Evolutionary conservation across 768 basidiomycete species (phyloP), one percentile per base, ranked within the genome.

Genomic region (Kwoniella europaea): DNA sequence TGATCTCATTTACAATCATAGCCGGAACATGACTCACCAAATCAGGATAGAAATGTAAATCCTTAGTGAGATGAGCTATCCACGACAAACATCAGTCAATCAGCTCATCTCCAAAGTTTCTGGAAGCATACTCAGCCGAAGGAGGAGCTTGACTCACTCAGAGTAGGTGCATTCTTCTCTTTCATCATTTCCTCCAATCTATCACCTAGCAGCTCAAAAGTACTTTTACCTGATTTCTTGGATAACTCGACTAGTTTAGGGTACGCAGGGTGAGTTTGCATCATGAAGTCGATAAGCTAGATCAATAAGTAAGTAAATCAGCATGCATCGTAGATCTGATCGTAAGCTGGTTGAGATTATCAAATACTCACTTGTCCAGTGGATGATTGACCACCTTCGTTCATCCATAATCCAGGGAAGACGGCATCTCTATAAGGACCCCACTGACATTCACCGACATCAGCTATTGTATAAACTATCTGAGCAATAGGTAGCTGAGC

Each of bases 361-460:
- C 2, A 64, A 41, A 27, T 7, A 72, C 84, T 59, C 63, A 91
- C 91, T 85, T 94, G 93, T n/a, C 97, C 97, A 0, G 97, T 99
- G 1, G 94, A 95, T 9, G 94, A 97, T 84, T 99, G 97, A 2
- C 97, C 97, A 50, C 96, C 97, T 84, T 99, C 97, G 79, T 95
- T 99, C 94, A 98, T 97, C 97, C 96, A 99, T 91, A 93, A 95
- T 18, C 91, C 93, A 54, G 90, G 90, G 85, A 98, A 94, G 42
- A 95, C 87, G 6, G 93, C 90, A 79, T 98, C 91, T 89, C 92
- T 72, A 72, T 77, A 83, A 6, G 73, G 74, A 43, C 82, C 82
- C 82, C 82, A 83, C 79, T 82, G 35, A 7, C 6, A 60, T 29
- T 10, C 6, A 42, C 35, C 16, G 3, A 24, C 24, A 63, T 65